phyloP scores from a whole-genome alignment of 2,329 filamentous ascomycete species.

The Atkinsonella hypoxylon region DNA sequence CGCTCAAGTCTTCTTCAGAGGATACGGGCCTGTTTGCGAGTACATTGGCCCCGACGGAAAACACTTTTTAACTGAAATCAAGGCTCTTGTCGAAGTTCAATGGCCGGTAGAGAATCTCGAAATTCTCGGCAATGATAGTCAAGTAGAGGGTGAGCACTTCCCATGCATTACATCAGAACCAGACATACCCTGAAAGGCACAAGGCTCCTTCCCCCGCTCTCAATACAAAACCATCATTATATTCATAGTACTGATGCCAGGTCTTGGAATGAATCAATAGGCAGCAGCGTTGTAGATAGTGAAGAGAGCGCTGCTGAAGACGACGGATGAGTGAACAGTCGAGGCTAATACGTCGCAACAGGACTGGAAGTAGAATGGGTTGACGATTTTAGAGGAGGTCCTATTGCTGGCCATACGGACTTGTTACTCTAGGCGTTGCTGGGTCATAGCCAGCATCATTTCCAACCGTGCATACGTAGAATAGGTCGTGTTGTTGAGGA shows the following conservation, averaged over 20 bases:
- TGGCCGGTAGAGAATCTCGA: not conserved
- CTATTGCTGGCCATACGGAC: not conserved
- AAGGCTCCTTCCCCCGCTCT: not conserved
- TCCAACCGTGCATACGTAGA: not conserved
- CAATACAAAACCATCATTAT: not conserved
- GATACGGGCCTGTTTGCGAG: slow-evolving; percentile 2
- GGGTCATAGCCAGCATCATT: not conserved
- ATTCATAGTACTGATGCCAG: not conserved
- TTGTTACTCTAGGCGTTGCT: not conserved
- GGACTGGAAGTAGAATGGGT: not conserved
- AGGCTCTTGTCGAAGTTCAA: slow-evolving; percentile 9
- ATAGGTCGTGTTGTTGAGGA: not conserved
- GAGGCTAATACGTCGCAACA: not conserved
- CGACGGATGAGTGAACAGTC: slow-evolving; percentile 3
- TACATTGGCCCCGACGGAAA: slow-evolving; percentile 25
- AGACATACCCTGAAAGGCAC: too few relatives aligned
- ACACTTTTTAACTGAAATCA: slow-evolving; percentile 21
- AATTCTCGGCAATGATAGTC: not conserved
- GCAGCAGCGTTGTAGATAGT: not conserved
- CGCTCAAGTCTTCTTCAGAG: slow-evolving; percentile 9
- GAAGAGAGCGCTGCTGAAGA: not conserved
- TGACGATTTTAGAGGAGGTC: not conserved
- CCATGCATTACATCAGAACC: not conserved
- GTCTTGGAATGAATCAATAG: not conserved
- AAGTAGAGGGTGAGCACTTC: not conserved